These are phyloP conservation scores for Hypoxylon lenormandii DNA, from an alignment of 495 filamentous ascomycete species.

Conservation along the genomic window DNA sequence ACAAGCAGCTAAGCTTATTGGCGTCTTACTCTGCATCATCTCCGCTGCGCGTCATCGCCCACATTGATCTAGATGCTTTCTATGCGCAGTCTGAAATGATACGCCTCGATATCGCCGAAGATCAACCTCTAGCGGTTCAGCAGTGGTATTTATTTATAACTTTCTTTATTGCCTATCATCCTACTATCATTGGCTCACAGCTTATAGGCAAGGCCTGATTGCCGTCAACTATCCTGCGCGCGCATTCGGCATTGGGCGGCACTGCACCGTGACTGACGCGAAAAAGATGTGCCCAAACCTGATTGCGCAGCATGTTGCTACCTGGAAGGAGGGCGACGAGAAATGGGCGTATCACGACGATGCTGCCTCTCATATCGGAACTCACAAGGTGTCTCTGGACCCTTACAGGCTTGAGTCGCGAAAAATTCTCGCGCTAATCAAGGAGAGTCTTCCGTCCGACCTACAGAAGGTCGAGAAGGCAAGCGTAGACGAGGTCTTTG, in stretches of 20 bases:
- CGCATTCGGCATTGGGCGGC: slow-evolving; percentile 78
- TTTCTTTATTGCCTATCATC: slow-evolving; percentile 3
- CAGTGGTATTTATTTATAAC: slow-evolving; percentile 68
- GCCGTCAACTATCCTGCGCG: slow-evolving; percentile 96
- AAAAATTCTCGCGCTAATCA: slow-evolving; percentile 84
- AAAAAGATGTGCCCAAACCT: slow-evolving; percentile 86
- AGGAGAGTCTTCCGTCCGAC: slow-evolving; percentile 72
- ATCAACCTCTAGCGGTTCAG: slow-evolving; percentile 90
- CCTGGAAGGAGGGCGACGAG: slow-evolving; percentile 90
- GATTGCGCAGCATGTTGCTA: slow-evolving; percentile 91
- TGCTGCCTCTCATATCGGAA: slow-evolving; percentile 76
- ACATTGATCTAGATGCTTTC: slow-evolving; percentile 96
- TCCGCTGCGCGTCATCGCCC: slow-evolving; percentile 87
- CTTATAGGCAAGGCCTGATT: slow-evolving; percentile 77
- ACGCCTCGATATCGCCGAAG: slow-evolving; percentile 76
- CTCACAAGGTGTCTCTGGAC: slow-evolving; percentile 92
- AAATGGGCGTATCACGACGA: slow-evolving; percentile 92
- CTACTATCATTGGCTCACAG: slow-evolving; percentile 25
- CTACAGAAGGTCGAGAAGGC: slow-evolving; percentile 88
- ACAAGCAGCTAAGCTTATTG: slow-evolving; percentile 81
- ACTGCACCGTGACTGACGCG: slow-evolving; percentile 82
- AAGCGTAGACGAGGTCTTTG: slow-evolving; percentile 88
- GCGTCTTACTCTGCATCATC: slow-evolving; percentile 74
- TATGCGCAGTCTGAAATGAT: slow-evolving; percentile 98
- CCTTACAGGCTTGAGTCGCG: slow-evolving; percentile 88